Base-by-base conservation (phyloP, 2,329 filamentous ascomycete species). In the Nectriaceae sp. region DNA sequence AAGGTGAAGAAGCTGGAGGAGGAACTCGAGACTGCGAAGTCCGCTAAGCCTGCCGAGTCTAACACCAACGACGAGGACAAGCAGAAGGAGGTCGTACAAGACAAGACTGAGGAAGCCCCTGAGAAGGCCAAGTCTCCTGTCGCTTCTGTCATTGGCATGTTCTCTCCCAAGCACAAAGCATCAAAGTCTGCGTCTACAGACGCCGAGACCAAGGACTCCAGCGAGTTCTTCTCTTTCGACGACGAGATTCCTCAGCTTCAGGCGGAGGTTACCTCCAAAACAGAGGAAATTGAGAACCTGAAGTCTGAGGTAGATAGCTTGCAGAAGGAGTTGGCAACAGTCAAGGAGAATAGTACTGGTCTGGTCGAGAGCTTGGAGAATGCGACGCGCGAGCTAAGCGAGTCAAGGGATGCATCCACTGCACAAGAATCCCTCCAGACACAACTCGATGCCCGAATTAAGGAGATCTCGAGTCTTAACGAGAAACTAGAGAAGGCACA, bases 221-320 rank as follows among this genome's bases (percentile, higher is more conserved):
- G 69, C 16, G 88, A 92, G 55, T 88, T 97, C 70, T 97, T 97
- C 70, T 96, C 91, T 0, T 95, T 91, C 60, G 92, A 97, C 49
- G 87, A 87, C 42, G 93, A 97, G 69, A 77, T 95, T 13, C 88
- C 89, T 3, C 83, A 89, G 45, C 72, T 96, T n/a, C 87, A 95
- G 62, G 78, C 81, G 1, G 87, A 94, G 57, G 68, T 94, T 3
- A 78, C 84, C 43, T 80, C 85, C 47, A 89, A 88, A 61, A 75
- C 85, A 11, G 80, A 82, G 36, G 85, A 93, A 67, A 83, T 94
- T 31, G 80, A 84, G 44, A 79, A 77, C 39, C 80, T 97, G 13
- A 85, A 86, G 56, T 70, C 75, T 3, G 84, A 94, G 59, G 82
- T 95, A 21, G 76, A 80, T 18, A 77, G 73, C 2, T 73, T 96